Evolutionary conservation across 441 rosid species (phyloP), one percentile per base, ranked within the genome.

Genomic region (Manihot esculenta): DNA sequence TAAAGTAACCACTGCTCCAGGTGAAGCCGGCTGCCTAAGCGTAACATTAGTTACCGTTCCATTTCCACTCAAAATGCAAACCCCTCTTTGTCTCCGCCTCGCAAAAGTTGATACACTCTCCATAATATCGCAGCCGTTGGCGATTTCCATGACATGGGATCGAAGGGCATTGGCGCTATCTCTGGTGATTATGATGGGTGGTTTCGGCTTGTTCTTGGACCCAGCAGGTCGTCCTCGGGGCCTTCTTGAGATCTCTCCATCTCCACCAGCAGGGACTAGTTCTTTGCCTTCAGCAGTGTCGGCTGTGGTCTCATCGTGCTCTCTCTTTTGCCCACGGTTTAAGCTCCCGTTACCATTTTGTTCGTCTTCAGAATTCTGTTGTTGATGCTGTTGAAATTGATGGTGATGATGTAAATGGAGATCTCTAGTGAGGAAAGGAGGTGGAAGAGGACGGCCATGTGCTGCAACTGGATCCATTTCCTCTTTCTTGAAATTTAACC

Each of bases 151-250:
- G n/a, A 92, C 87, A 70, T 92, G 98, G 59, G 97, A 86, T 56
- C 90, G 86, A 71, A 92, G 93, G 53, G 97, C 95, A 71, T 90
- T 89, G 68, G 97, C 89, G 74, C 97, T 89, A 72, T 92, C 98
- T 42, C 97, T 75, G 23, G 97, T 87, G 60, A 92, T 85, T 74
- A 90, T 87, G 77, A 92, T 87, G 0, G 98, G 95, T 26, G 95
- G 93, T 76, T 87, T 90, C 0, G 93, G 89, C 77, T 84, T 92
- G 83, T 90, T 92, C 74, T 90, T 90, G 24, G 94, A 90, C 13
- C 98, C 98, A 0, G 96, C 78, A 2, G 94, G 97, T 56, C 97
- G 76, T 20, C 97, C 97, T 68, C 97, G 81, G 10, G 96, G 89
- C 69, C 97, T 78, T 78, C 94, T 83, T 5, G 83, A 74, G 50